Base-by-base conservation (phyloP, 768 basidiomycete species). In the Agaricus blazei region DNA sequence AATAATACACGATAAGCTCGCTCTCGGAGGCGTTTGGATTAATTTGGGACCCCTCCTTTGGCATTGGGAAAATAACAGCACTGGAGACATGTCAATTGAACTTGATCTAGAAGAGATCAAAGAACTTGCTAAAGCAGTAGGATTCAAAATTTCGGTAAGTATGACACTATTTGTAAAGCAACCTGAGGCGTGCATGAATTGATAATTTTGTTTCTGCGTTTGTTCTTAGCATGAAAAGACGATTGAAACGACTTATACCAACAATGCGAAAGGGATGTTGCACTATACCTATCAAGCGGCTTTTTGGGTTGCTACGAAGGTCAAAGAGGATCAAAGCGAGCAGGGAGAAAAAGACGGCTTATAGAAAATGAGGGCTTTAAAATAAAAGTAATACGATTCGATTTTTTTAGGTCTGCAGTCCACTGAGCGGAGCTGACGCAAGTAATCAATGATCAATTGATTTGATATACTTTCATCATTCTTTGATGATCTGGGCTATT, bases 41-140 rank as follows among this genome's bases (percentile, higher is more conserved):
- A 98, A 98, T 65, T 72, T 93, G 8, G 90, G 95, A 2, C 96
- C 96, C 0, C 72, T 96, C 1, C 71, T 98, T n/a, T 98, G 96
- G 95, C 96, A 98, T 67, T 98, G 86, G 69, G 95, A 98, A 65
- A 95, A 96, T 69, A 93, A 91, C 64, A 77, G 67, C 52, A 82
- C 83, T 41, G 83, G 84, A 59, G 92, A 96, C 59, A 78, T 84
- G 0, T 93, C 90, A 1, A 78, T 98, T 36, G 95, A 98, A 69
- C 76, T 98, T 15, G 87, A 86, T 63, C 71, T 98, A n/a, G 89
- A 91, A 56, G 94, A 98, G 64, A 79, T 97, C 37, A 96, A 93
- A 65, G 68, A 69, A 0, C 77, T 98, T 5, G 87, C 84, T 2
- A 75, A 75, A 24, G 71, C 73, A 46, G 80, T 97, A 9, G 94